These are phyloP conservation scores for Acanthamoeba culbertsoni DNA, from an alignment of 208 protist genomes.

Conservation along the genomic window DNA sequence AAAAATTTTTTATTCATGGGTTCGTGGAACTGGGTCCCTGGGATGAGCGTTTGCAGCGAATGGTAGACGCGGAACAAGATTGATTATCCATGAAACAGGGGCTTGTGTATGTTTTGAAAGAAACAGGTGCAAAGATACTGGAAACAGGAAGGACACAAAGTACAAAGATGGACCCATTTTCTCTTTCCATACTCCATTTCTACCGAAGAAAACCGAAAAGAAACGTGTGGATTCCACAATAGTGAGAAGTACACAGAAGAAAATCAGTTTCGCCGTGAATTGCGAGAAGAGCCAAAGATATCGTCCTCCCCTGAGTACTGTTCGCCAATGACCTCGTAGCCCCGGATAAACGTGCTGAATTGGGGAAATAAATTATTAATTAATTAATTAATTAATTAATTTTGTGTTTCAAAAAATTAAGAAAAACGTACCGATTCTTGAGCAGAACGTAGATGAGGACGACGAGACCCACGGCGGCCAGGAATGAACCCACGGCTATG, in stretches of 20 bases:
- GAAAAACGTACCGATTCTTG: conserved; percentile 45
- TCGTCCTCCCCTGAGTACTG: neutral
- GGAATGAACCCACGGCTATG: neutral
- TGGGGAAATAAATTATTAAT: neutral
- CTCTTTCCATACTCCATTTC: too few relatives aligned
- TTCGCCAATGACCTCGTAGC: conserved; percentile 33
- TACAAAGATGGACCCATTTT: too few relatives aligned
- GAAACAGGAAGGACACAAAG: too few relatives aligned
- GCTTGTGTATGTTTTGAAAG: too few relatives aligned
- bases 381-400: neutral
- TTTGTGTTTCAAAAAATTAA: neutral
- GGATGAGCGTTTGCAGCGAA: too few relatives aligned
- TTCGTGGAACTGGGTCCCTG: too few relatives aligned
- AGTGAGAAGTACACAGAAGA: neutral
- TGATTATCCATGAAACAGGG: too few relatives aligned
- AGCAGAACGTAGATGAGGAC: conserved; percentile 29
- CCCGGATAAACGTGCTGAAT: neutral
- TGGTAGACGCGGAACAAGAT: too few relatives aligned
- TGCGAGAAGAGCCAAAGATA: neutral
- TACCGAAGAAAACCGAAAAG: too few relatives aligned
- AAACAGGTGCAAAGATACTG: too few relatives aligned
- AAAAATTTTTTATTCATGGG: too few relatives aligned
- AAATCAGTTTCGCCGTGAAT: neutral
- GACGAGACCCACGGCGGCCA: conserved; percentile 24
- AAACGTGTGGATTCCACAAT: too few relatives aligned